Evolutionary conservation across 176 grass and related monocot genomes (phyloP).

Genomic region (Phyllostachys edulis): DNA sequence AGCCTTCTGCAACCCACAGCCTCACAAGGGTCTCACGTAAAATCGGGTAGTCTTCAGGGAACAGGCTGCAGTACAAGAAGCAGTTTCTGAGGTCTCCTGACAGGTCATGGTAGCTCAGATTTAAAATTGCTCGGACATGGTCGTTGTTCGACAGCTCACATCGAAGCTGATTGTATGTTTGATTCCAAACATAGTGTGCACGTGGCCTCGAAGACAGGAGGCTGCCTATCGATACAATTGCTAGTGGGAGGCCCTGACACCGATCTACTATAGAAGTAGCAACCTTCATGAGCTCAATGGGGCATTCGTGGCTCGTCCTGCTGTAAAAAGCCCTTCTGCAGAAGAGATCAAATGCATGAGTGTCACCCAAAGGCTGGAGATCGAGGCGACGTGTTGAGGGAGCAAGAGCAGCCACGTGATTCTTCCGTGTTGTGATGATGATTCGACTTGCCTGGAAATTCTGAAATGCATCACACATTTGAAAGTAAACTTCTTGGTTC

Average conservation of each 20-base stretch:
- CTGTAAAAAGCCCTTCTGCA: conserved; percentile 46
- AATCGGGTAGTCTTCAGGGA: conserved; percentile 26
- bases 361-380: not conserved
- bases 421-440: conserved; percentile 57
- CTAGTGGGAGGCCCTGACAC: conserved; percentile 49
- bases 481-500: conserved; percentile 45
- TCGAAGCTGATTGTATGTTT: conserved; percentile 45
- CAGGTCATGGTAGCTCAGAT: conserved; percentile 36
- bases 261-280: conserved; percentile 51
- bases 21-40: conserved; percentile 27
- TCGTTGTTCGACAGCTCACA: conserved; percentile 37
- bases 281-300: conserved; percentile 5
- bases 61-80: conserved; percentile 33
- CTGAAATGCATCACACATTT: conserved; percentile 49
- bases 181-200: conserved; percentile 34
- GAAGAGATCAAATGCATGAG: conserved; percentile 38
- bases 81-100: conserved; percentile 33
- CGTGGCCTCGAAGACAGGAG: conserved; percentile 44
- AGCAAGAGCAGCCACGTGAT: conserved; percentile 45
- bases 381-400: not conserved
- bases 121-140: conserved; percentile 34
- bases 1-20: conserved; percentile 38
- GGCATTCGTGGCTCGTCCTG: conserved; percentile 31
- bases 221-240: conserved; percentile 47
- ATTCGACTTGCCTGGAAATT: conserved; percentile 32